Evolutionary conservation across 345 rosid species (phyloP), one percentile per base, ranked within the genome.

Genomic region (Arabis hirsuta): DNA sequence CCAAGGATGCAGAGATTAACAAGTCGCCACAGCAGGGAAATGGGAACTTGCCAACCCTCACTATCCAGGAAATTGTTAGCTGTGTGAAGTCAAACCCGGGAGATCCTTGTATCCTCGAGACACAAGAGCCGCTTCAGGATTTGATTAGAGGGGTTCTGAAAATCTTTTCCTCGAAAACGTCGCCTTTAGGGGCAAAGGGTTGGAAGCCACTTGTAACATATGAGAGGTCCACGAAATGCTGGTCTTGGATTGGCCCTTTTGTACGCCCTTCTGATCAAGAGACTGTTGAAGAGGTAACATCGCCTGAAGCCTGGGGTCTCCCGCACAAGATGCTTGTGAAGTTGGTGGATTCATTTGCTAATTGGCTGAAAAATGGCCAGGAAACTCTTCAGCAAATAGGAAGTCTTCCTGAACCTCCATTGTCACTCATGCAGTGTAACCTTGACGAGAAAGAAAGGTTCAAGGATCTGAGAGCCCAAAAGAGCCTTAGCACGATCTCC

Each of bases 361-460:
- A 83, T 78, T 92, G 99, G 99, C 94, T 96, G 72, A 91, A 92
- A 82, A 87, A 86, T 68, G 87, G 96, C 73, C 97, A 90, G 77
- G 98, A 96, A 82, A 96, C 92, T 46, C 97, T 96, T 66, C 94
- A 87, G 61, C 94, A 85, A 79, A 86, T 96, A 52, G 99, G 99
- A 14, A 92, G 96, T 76, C 98, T 96, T 79, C 98, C 98, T 29
- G 87, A 88, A 44, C 99, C 99, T 24, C 99, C 99, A 2, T 62
- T 86, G 69, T 87, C 90, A 13, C 78, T 90, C 79, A 76, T 86
- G 91, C 98, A 90, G 71, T 82, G 79, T 80, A 88, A 84, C 80
- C 74, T 85, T 80, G 99, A 92, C 75, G 98, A 92, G 84, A 96
- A 92, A 78, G 99, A 96, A 72, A 86, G 99, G 79, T 96, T 96